Evolutionary conservation across 495 filamentous ascomycete species (phyloP).

Genomic region (Staphylotrichum longicolle): DNA sequence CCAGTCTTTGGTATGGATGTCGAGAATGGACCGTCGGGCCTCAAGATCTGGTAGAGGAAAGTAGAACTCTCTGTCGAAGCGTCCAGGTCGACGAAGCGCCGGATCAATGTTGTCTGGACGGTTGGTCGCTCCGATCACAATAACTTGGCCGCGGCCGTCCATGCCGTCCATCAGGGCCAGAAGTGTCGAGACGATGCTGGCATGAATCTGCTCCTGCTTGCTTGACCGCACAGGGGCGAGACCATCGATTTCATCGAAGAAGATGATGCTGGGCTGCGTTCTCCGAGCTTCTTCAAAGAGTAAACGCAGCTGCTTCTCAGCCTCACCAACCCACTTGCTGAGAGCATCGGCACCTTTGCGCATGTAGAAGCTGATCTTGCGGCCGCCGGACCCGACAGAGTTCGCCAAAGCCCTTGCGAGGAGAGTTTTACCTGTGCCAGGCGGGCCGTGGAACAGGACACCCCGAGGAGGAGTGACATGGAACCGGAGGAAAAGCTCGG

Average conservation of each 20-base stretch:
- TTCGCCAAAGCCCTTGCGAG: constrained; percentile 88
- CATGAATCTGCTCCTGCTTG: constrained; percentile 97
- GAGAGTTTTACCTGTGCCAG: constrained; percentile 95
- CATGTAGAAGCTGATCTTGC: constrained; percentile 98
- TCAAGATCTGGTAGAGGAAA: constrained; percentile 84
- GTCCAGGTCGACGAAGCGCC: constrained; percentile 86
- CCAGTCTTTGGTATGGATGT: constrained; percentile 96
- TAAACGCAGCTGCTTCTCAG: constrained; percentile 86
- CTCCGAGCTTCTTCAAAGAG: constrained; percentile 94
- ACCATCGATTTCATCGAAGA: constrained; percentile 98
- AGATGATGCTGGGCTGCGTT: constrained; percentile 97
- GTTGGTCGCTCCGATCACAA: constrained; percentile 97
- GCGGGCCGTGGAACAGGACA: constrained; percentile 94
- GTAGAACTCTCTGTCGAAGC: constrained; percentile 97
- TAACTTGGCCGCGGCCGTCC: constrained; percentile 96
- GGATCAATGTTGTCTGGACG: constrained; percentile 96
- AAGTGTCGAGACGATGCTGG: constrained; percentile 93
- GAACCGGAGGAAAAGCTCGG: constrained; percentile 89
- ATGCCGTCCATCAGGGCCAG: constrained; percentile 98
- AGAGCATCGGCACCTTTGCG: constrained; percentile 94
- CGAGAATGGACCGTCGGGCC: constrained; percentile 77
- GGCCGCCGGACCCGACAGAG: constrained; percentile 69
- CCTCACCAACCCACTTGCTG: constrained; percentile 98
- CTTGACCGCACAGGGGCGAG: constrained; percentile 93
- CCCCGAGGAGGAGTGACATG: constrained; percentile 90